Percentiles rank a stretch among this genome's conserved stretches.
These are phyloP conservation scores for Paralagenidium karlingii DNA, from an alignment of 352 stramenopile species.

Conservation along the genomic window DNA sequence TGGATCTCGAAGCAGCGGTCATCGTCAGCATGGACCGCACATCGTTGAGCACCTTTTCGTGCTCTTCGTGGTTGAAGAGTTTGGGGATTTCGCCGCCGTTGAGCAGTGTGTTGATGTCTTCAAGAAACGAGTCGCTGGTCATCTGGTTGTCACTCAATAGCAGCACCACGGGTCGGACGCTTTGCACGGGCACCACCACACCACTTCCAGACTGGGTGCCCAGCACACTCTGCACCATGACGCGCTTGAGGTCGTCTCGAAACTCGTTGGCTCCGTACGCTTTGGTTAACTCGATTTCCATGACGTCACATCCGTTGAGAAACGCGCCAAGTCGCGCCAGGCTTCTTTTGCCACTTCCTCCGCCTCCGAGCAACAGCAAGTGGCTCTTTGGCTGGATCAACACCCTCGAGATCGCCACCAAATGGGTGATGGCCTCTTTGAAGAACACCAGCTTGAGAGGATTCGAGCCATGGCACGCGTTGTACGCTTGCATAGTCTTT, in stretches of 20 bases:
- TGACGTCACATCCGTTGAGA: slow-evolving; percentile 51
- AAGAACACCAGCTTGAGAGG: slow-evolving; percentile 63
- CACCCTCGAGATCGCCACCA: slow-evolving; percentile 74
- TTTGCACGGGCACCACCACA: neutral
- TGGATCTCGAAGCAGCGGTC: neutral
- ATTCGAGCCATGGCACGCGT: slow-evolving; percentile 13
- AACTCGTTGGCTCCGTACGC: slow-evolving; percentile 79
- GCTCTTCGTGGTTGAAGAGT: slow-evolving; percentile 75
- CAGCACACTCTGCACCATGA: slow-evolving; percentile 32
- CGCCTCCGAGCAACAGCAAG: slow-evolving; percentile 78
- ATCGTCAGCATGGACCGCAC: slow-evolving; percentile 22
- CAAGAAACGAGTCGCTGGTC: slow-evolving; percentile 70
- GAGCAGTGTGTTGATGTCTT: slow-evolving; percentile 84
- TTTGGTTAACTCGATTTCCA: slow-evolving; percentile 80
- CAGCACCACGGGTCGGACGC: slow-evolving; percentile 35
- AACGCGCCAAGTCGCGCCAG: slow-evolving; percentile 67
- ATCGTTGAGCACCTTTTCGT: slow-evolving; percentile 63
- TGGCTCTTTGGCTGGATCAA: slow-evolving; percentile 79
- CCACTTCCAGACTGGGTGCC: slow-evolving; percentile 8
- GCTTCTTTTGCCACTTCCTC: slow-evolving; percentile 74
- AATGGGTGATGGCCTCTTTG: slow-evolving; percentile 71
- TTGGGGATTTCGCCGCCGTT: slow-evolving; percentile 79
- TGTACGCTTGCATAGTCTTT: slow-evolving; percentile 27
- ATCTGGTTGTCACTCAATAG: slow-evolving; percentile 78
- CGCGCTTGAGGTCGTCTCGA: slow-evolving; percentile 71